Conservation (phyloP, 2,329 filamentous ascomycete genomes). For the Aspergillus pseudonomiae region DNA sequence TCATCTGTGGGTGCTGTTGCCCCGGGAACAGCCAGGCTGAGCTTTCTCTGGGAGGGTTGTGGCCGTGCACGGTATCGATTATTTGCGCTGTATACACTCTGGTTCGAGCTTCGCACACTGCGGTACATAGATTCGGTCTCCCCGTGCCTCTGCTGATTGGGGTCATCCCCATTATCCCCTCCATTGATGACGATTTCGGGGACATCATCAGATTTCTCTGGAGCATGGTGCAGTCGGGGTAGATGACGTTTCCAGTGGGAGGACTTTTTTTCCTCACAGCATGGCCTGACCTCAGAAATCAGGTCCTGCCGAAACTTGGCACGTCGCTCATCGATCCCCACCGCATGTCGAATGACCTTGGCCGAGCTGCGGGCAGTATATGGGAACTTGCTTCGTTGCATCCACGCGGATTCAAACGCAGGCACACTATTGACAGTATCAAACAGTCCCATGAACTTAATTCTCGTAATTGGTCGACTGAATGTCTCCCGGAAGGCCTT, state of each 20-base stretch:
- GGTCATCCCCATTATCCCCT: constrained; percentile 11
- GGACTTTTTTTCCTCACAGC: constrained; percentile 24
- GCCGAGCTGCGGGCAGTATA: constrained; percentile 58
- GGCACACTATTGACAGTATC: constrained; percentile 82
- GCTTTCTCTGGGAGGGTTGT: constrained; percentile 13
- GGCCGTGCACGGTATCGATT: constrained; percentile 35
- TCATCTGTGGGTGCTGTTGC: constrained; percentile 34
- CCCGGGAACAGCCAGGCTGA: constrained; percentile 33
- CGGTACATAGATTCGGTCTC: constrained; percentile 35
- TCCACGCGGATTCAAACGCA: constrained; percentile 70
- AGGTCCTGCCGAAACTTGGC: constrained; percentile 63
- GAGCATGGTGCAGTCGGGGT: constrained; percentile 18
- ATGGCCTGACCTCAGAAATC: constrained; percentile 50
- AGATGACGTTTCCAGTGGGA: constrained; percentile 26
- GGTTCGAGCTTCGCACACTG: constrained; percentile 25
- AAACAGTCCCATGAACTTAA: constrained; percentile 76
- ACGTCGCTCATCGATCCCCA: constrained; percentile 60
- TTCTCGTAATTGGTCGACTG: constrained; percentile 70
- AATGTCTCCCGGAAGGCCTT: constrained; percentile 80
- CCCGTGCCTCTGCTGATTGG: constrained; percentile 15
- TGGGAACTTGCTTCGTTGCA: constrained; percentile 77
- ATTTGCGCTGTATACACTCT: constrained; percentile 15
- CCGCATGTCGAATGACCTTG: constrained; percentile 59
- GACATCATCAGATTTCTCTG: constrained; percentile 23
- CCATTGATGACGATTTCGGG: constrained; percentile 39